phyloP scores from a whole-genome alignment of 2,329 filamentous ascomycete genomes.

The Diaporthe velutina region DNA sequence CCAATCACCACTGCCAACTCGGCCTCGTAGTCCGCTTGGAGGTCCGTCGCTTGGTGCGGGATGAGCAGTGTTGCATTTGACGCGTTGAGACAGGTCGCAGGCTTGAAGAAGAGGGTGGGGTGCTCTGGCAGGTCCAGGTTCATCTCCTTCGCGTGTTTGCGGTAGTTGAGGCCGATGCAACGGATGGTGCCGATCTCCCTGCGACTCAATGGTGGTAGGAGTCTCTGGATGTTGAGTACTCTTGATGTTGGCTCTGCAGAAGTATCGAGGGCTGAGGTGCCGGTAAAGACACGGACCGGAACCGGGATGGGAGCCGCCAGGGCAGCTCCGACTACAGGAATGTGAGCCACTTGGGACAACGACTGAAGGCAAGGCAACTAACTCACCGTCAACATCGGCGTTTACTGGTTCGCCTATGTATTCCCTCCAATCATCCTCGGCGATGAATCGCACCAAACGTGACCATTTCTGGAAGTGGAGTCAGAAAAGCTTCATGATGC shows the following conservation, averaged over 20 bases:
- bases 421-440: constrained; percentile 24
- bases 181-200: constrained; percentile 56
- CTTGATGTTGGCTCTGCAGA: neutral
- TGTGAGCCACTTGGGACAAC: neutral
- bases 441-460: constrained; percentile 34
- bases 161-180: constrained; percentile 61
- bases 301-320: constrained; percentile 39
- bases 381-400: neutral
- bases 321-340: constrained; percentile 22
- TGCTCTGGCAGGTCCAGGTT: constrained; percentile 51
- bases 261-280: constrained; percentile 9
- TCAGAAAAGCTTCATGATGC: neutral
- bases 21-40: constrained; percentile 66
- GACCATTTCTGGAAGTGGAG: constrained; percentile 18
- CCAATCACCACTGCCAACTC: constrained; percentile 70
- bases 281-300: constrained; percentile 41
- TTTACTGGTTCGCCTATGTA: constrained; percentile 30
- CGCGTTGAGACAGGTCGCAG: constrained; percentile 50
- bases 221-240: constrained; percentile 34
- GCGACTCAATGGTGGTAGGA: constrained; percentile 51
- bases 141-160: constrained; percentile 54
- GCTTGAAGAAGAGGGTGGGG: constrained; percentile 56
- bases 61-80: constrained; percentile 48
- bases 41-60: constrained; percentile 50
- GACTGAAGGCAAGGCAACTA: neutral